Conservation (phyloP, 805 yeast species). For the Metschnikowia bowlesiae region DNA sequence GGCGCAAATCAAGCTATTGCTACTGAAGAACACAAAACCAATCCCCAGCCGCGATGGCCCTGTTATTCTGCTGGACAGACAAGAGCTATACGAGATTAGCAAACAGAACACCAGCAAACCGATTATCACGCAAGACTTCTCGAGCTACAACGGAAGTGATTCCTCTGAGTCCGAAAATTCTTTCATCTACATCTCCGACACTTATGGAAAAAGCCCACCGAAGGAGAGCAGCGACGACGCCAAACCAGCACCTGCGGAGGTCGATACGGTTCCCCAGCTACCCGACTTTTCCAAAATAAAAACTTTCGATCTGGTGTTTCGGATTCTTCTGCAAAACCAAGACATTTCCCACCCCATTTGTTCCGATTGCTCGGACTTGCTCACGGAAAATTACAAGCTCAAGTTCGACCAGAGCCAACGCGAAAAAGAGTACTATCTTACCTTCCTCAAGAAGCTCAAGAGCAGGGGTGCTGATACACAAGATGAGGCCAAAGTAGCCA, state of each 20-base stretch:
- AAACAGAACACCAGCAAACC: slow-evolving; percentile 18
- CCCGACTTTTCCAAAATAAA: slow-evolving; percentile 35
- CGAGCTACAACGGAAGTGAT: not conserved
- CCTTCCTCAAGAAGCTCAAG: slow-evolving; percentile 66
- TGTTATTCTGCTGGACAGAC: slow-evolving; percentile 38
- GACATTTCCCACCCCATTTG: slow-evolving; percentile 85
- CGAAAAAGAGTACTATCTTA: slow-evolving; percentile 75
- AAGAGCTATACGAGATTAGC: slow-evolving; percentile 21
- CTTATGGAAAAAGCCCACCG: slow-evolving; percentile 18
- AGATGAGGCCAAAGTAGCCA: slow-evolving; percentile 6
- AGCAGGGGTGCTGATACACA: slow-evolving; percentile 25
- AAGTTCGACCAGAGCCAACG: slow-evolving; percentile 68
- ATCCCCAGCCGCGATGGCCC: slow-evolving; percentile 23
- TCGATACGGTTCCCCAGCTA: slow-evolving; percentile 7
- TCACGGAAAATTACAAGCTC: slow-evolving; percentile 59
- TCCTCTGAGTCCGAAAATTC: slow-evolving; percentile 6
- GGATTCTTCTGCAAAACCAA: slow-evolving; percentile 61
- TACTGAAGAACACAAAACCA: slow-evolving; percentile 27
- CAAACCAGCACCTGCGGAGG: not conserved
- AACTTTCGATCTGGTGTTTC: slow-evolving; percentile 62
- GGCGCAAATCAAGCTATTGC: slow-evolving; percentile 53
- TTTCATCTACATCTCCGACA: slow-evolving; percentile 17
- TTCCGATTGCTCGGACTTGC: slow-evolving; percentile 68
- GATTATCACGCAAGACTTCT: not conserved
- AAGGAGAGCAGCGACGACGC: slow-evolving; percentile 6